phyloP scores from a whole-genome alignment of 2,329 filamentous ascomycete species.

The Paecilomyces sp. region DNA sequence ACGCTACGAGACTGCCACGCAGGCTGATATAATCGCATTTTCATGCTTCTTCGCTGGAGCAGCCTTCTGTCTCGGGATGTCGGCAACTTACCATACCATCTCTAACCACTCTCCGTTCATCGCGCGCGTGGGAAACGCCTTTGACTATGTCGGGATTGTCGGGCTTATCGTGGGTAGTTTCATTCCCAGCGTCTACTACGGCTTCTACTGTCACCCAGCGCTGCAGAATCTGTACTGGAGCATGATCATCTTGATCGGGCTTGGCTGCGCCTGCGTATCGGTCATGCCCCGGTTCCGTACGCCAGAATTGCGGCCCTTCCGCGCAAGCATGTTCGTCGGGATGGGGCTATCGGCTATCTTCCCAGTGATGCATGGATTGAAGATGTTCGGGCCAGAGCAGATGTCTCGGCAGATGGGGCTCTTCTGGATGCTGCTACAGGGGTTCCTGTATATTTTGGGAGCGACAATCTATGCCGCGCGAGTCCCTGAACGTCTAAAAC shows the following conservation, averaged over 20 bases:
- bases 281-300: constrained; percentile 78
- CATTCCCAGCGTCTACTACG: constrained; percentile 81
- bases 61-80: constrained; percentile 68
- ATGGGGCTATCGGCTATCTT: constrained; percentile 79
- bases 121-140: constrained; percentile 77
- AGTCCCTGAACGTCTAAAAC: constrained; percentile 72
- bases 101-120: constrained; percentile 76
- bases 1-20: constrained; percentile 57
- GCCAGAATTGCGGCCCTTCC: constrained; percentile 73
- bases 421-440: constrained; percentile 72
- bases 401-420: constrained; percentile 71
- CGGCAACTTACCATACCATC: constrained; percentile 76
- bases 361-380: constrained; percentile 71
- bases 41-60: constrained; percentile 73
- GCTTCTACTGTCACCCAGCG: constrained; percentile 62
- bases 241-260: constrained; percentile 69
- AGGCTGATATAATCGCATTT: constrained; percentile 64
- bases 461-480: constrained; percentile 78
- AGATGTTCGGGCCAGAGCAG: constrained; percentile 57
- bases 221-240: constrained; percentile 67
- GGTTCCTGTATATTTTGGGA: constrained; percentile 75
- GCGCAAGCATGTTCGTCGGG: constrained; percentile 80
- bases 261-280: constrained; percentile 69
- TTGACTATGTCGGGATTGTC: constrained; percentile 94
- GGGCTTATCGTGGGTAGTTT: constrained; percentile 86